Conservation (phyloP, 2,329 filamentous ascomycete species). For the Epichloe uncinata region DNA sequence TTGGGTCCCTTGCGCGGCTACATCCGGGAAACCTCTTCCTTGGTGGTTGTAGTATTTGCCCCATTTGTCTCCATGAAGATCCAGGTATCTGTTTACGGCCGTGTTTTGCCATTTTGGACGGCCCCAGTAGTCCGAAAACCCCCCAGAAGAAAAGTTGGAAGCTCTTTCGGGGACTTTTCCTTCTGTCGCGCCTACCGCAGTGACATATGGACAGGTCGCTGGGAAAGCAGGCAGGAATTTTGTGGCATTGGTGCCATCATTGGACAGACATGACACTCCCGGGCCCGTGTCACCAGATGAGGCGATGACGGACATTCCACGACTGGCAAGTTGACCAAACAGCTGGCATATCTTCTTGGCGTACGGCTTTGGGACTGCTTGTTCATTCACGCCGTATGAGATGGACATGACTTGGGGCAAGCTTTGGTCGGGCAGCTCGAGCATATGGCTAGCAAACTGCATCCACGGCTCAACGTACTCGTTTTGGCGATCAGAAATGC, state of each 20-base stretch:
- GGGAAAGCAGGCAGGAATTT: constrained; percentile 23
- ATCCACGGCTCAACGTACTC: constrained; percentile 52
- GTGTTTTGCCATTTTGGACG: constrained; percentile 31
- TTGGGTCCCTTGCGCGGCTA: constrained; percentile 37
- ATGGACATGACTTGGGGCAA: constrained; percentile 52
- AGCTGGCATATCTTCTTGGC: constrained; percentile 37
- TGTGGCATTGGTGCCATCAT: constrained; percentile 20
- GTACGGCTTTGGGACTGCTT: constrained; percentile 46
- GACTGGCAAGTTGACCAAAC: constrained; percentile 50
- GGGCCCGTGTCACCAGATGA: constrained; percentile 43
- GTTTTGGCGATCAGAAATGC: constrained; percentile 17
- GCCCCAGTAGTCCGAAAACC: constrained; percentile 34
- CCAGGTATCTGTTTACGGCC: constrained; percentile 32
- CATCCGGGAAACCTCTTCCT: constrained; percentile 49
- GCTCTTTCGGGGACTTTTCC: constrained; percentile 36
- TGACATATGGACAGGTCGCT: constrained; percentile 44
- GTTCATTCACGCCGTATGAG: constrained; percentile 60
- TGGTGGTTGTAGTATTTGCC: constrained; percentile 27
- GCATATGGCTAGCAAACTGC: constrained; percentile 46
- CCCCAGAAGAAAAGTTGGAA: constrained; percentile 37
- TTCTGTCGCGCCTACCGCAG: constrained; percentile 46
- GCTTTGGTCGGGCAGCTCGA: constrained; percentile 36
- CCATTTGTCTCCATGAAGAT: constrained; percentile 33
- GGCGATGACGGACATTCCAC: constrained; percentile 55
- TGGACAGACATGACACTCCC: constrained; percentile 22